Conservation (phyloP, 352 stramenopile genomes). For the Phytopythium mirpurense region DNA sequence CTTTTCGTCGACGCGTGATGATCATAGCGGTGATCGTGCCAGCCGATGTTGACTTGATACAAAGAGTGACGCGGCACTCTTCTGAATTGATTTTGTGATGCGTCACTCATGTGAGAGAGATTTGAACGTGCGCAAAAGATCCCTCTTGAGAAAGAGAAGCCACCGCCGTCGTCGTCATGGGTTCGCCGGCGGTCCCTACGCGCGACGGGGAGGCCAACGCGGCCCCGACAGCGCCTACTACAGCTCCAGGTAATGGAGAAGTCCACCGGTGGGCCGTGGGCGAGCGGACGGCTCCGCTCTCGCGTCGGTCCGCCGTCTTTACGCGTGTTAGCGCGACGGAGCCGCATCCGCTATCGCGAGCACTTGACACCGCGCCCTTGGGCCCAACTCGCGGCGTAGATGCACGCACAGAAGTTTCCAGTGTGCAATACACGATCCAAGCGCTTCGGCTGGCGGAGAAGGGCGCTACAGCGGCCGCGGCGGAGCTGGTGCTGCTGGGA, state of each 20-base stretch:
- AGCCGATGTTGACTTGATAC: too few species aligned
- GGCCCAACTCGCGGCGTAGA: neutral
- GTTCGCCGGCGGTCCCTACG: neutral
- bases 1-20: neutral
- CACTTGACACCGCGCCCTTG: neutral
- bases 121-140: neutral
- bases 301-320: slow-evolving; percentile 17
- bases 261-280: slow-evolving; percentile 32
- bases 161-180: neutral
- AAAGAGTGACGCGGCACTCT: neutral
- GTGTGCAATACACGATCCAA: too few species aligned
- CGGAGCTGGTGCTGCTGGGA: slow-evolving; percentile 55
- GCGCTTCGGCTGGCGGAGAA: slow-evolving; percentile 7
- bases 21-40: slow-evolving; percentile 1
- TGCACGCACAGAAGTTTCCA: neutral
- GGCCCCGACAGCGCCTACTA: neutral
- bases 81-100: neutral
- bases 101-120: neutral
- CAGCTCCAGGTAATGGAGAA: neutral
- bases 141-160: neutral
- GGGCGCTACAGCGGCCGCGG: slow-evolving; percentile 1
- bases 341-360: slow-evolving; percentile 35
- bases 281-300: slow-evolving; percentile 22
- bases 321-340: slow-evolving; percentile 21
- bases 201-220: neutral